phyloP scores from a whole-genome alignment of 2,329 filamentous ascomycete genomes.

The Epichloe gansuensis region DNA sequence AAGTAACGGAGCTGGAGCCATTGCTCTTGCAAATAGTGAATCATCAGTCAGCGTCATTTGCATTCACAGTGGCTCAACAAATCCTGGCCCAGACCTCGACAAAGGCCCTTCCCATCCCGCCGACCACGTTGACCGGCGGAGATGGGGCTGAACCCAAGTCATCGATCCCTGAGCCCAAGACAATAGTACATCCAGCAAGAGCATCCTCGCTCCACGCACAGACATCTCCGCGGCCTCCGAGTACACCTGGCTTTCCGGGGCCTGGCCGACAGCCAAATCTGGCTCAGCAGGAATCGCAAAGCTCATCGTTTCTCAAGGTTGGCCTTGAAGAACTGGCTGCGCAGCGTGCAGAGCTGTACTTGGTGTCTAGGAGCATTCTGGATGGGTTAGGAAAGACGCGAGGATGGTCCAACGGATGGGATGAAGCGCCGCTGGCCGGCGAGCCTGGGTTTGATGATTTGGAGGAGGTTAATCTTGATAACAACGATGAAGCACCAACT shows the following conservation, averaged over 20 bases:
- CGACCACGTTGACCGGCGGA: slow-evolving; percentile 35
- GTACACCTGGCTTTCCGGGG: slow-evolving; percentile 42
- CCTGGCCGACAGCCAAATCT: slow-evolving; percentile 26
- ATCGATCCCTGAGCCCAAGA: slow-evolving; percentile 54
- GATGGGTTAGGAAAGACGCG: slow-evolving; percentile 58
- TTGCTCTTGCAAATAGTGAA: slow-evolving; percentile 45
- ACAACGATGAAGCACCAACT: slow-evolving; percentile 22
- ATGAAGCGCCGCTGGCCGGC: slow-evolving; percentile 39
- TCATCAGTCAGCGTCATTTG: slow-evolving; percentile 66
- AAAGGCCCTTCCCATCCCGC: slow-evolving; percentile 52
- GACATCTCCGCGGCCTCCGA: slow-evolving; percentile 23
- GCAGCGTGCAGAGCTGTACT: slow-evolving; percentile 67
- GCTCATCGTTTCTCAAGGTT: slow-evolving; percentile 39
- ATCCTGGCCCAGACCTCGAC: slow-evolving; percentile 64
- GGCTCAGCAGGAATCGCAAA: slow-evolving; percentile 26
- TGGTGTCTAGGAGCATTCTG: slow-evolving; percentile 67
- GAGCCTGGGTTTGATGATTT: slow-evolving; percentile 33
- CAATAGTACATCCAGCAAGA: slow-evolving; percentile 55
- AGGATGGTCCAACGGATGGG: slow-evolving; percentile 70
- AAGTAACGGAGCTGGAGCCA: slow-evolving; percentile 17
- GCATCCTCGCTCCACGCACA: slow-evolving; percentile 46
- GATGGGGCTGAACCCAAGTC: slow-evolving; percentile 46
- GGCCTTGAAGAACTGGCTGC: slow-evolving; percentile 76
- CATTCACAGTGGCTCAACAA: slow-evolving; percentile 63
- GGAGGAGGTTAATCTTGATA: slow-evolving; percentile 44